Conservation (phyloP, 2,329 filamentous ascomycete species). For the Triangularia setosa region DNA sequence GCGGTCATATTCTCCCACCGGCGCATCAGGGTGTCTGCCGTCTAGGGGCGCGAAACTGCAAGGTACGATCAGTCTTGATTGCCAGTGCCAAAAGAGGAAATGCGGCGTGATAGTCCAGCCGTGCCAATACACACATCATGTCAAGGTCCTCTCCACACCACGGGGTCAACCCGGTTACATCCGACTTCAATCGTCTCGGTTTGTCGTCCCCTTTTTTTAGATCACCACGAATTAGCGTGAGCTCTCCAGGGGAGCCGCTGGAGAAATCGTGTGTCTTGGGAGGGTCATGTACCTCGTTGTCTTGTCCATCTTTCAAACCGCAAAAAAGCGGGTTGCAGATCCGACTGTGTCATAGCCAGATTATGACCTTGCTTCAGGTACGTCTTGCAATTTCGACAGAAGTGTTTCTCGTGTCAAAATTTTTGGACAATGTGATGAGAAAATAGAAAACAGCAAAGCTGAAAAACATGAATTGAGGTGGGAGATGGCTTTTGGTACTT, state of each 20-base stretch:
- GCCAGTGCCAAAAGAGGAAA: background rate
- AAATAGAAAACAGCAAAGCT: too few species aligned
- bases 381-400: too few species aligned
- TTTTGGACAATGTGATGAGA: too few species aligned
- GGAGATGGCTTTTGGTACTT: too few species aligned
- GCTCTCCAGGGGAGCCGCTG: background rate
- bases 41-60: constrained; percentile 1
- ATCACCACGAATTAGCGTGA: too few species aligned
- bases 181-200: background rate
- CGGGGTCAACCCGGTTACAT: background rate
- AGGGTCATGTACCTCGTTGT: background rate
- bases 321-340: background rate
- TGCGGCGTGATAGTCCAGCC: background rate
- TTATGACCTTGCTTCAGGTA: too few species aligned
- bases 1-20: background rate
- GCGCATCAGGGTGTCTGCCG: background rate
- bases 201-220: background rate
- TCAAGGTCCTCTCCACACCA: background rate
- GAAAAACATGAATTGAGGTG: too few species aligned
- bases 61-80: background rate
- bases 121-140: background rate
- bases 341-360: background rate
- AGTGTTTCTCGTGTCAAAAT: too few species aligned
- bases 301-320: background rate
- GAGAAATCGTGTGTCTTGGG: background rate